phyloP scores from a whole-genome alignment of 208 protist species.

The Crithidia expoeki region DNA sequence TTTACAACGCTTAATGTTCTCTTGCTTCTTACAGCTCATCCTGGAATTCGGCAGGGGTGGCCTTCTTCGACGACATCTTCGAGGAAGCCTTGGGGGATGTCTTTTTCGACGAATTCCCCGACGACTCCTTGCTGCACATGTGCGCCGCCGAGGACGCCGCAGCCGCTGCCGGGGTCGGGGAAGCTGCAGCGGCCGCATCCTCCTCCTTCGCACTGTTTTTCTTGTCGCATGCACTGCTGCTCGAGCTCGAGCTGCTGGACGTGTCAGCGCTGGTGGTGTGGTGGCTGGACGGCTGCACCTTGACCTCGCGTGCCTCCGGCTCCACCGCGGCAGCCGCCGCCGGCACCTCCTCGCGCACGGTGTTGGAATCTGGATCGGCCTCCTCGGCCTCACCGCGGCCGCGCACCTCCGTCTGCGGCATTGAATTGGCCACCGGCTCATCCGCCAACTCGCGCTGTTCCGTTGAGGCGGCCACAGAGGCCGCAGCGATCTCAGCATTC shows the following conservation, averaged over 20 bases:
- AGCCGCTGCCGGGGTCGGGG: neutral
- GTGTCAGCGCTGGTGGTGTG: neutral
- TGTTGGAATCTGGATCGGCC: neutral
- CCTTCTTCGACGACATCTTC: constrained; percentile 7
- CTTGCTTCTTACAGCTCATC: constrained; percentile 12
- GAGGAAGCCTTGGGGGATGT: neutral
- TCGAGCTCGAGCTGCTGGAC: neutral
- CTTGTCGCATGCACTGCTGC: neutral
- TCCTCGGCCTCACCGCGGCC: neutral
- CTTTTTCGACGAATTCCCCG: constrained; percentile 1
- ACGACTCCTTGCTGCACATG: neutral
- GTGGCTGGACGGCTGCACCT: neutral
- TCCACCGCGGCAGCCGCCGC: constrained; percentile 5
- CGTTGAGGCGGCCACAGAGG: constrained; percentile 5
- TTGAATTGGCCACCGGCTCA: constrained; percentile 7
- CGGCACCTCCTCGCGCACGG: constrained; percentile 9
- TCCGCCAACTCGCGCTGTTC: constrained; percentile 5
- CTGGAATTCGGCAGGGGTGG: neutral
- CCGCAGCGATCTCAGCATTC: constrained; percentile 7
- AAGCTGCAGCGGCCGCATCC: neutral
- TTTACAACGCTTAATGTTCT: neutral
- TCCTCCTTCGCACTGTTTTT: neutral
- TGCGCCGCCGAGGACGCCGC: neutral
- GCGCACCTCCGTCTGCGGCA: constrained; percentile 8
- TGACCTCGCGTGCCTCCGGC: constrained; percentile 5